phyloP scores from a whole-genome alignment of 192 early-diverging fungal genomes.

The Coemansia sp. region DNA sequence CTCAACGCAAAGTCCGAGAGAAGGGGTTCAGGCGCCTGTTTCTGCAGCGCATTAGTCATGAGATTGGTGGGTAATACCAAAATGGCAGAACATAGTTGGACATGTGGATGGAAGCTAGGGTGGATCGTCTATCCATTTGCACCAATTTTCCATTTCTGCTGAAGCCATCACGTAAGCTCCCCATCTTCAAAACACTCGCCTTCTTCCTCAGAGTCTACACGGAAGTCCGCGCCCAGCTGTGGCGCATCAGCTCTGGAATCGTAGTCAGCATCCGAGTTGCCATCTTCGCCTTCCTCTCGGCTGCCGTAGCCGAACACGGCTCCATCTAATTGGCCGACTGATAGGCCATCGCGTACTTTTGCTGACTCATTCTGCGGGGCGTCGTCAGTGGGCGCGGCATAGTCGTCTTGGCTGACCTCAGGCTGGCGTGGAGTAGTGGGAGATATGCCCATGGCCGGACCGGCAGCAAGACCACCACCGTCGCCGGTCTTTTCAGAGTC shows the following conservation, averaged over 20 bases:
- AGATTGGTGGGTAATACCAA: background rate
- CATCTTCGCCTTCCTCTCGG: conserved; percentile 29
- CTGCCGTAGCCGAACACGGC: conserved; percentile 10
- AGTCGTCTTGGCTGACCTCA: conserved; percentile 22
- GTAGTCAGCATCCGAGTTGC: conserved; percentile 2
- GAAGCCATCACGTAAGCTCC: conserved; percentile 21
- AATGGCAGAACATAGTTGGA: background rate
- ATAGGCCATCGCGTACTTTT: background rate
- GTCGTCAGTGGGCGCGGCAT: conserved; percentile 27
- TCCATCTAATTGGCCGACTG: background rate
- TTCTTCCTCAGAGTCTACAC: conserved; percentile 28
- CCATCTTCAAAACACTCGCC: conserved; percentile 47
- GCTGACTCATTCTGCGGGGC: conserved; percentile 22
- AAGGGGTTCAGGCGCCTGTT: background rate
- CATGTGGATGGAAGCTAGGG: background rate
- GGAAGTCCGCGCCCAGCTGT: conserved; percentile 3
- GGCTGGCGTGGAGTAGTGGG: conserved; percentile 28
- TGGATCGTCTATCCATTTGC: background rate
- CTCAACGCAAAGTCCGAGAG: conserved; percentile 10
- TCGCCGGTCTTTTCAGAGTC: conserved; percentile 16
- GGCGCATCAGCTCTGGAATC: background rate
- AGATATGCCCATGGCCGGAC: conserved; percentile 23
- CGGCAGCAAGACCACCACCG: background rate
- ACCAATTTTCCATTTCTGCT: too few relatives aligned
- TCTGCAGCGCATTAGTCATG: background rate